Base-by-base conservation (phyloP, 495 filamentous ascomycete species). In the Venustampulla echinocandica region DNA sequence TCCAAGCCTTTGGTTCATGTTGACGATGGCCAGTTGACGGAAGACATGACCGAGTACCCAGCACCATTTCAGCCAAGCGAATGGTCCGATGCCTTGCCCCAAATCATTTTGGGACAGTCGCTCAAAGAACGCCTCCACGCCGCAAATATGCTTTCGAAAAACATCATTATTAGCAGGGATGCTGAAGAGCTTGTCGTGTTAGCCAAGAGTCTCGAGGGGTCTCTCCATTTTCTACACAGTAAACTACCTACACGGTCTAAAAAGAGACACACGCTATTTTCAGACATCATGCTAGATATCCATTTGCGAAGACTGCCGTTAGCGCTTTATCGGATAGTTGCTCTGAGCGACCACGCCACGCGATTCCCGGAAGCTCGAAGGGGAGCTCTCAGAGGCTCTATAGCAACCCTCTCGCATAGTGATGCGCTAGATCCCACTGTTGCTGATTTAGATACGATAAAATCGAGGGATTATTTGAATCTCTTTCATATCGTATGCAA, bases 401-500 rank as follows among this genome's bases (percentile, higher is more conserved):
- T 57, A 14, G 47, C 37, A 1, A 47, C 54, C 6, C 27, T 57
- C 6, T 43, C 38, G 4, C 44, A 54, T 42, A 35, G 53, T 3
- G 55, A 57, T 19, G 44, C 50, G 25, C 40, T 57, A 14, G 55
- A 57, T 35, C 50, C 55, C 1, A 24, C 46, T 1, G 39, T 51
- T 18, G 50, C 47, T n/a, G 55, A 54, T 25, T 33, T 39, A 5
- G 39, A 36, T 11, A 48, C 33, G 0, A 49, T 57, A 10, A 53
- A 57, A 22, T 30, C 25, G 5, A 15, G 27, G 13, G 30, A 47
- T 19, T 47, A 50, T 24, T 18, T 57, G 4, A 50, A 54, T 30
- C 23, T 57, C n/a, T 54, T 57, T 24, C 47, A 51, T 30, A 27
- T 57, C 18, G n/a, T 57, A 3, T 54, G 51, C 32, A 50, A 40